Evolutionary conservation across 2,329 filamentous ascomycete species (phyloP), one percentile per base, ranked within the genome.

Genomic region (Aspergillus versicolor): DNA sequence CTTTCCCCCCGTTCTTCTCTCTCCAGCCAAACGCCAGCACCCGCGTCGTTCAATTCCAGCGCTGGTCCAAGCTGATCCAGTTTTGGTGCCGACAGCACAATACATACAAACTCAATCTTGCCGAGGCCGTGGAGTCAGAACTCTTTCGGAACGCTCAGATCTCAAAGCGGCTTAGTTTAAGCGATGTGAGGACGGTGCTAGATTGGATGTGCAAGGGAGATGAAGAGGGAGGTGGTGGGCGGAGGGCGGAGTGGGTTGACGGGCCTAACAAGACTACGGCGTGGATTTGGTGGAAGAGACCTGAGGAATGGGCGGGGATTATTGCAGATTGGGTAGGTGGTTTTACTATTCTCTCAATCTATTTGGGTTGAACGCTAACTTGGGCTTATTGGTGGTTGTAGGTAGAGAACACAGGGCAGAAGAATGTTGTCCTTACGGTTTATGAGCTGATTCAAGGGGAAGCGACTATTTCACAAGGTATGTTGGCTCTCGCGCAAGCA

Each of bases 381-480:
- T 21, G 21, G 24, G 42, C 54, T 48, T 13, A 13, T 13, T 37
- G 34, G 34, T 37, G 34, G 49, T 50, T 54, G 27, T 61, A 79
- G 76, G 74, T 92, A 45, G 92, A 97, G 30, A 85, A 86, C 60
- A 96, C 92, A 59, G 94, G 86, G 4, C 92, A 97, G 80, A 93
- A 89, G 79, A 91, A 91, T 22, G 86, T 84, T 12, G 93, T 99
- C 55, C 75, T 99, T 70, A 99, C 94, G 56, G 80, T 99, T 22
- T 97, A 97, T 74, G 94, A 99, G 78, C 78, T 99, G 67, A 83
- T 86, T 2, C 87, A 97, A 73, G 91, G 93, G n/a, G 93, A 97
- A 69, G 88, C 82, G 30, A 91, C 90, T 2, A 75, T 80, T 57
- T 86, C 84, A 2, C 84, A 88, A 64, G 87, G 88, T 89, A 71